Evolutionary conservation across 257 asterid species (phyloP).

Genomic region (Nicotiana obtusifolia): DNA sequence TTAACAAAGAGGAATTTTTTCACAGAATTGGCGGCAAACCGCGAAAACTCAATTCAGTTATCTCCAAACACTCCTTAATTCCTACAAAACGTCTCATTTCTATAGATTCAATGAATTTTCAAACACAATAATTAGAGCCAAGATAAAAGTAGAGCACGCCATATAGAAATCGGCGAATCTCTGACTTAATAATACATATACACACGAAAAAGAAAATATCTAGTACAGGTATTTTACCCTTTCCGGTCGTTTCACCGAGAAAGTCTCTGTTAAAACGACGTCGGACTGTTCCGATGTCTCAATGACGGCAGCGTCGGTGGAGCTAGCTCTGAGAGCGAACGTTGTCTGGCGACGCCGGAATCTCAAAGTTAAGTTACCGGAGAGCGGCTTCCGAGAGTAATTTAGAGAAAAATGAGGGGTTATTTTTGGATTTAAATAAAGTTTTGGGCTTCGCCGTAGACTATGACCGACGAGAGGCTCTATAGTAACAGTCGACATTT

Average conservation of each 20-base stretch:
- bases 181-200: background rate
- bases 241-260: slow-evolving; percentile 41
- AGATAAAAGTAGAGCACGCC: background rate
- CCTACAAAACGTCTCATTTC: background rate
- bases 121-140: background rate
- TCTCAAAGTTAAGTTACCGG: slow-evolving; percentile 18
- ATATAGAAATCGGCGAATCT: background rate
- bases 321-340: slow-evolving; percentile 25
- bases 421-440: slow-evolving; percentile 17
- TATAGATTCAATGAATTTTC: background rate
- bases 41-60: background rate
- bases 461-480: slow-evolving; percentile 29
- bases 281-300: slow-evolving; percentile 39
- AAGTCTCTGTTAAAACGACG: slow-evolving; percentile 35
- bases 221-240: slow-evolving; percentile 28
- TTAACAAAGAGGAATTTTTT: background rate
- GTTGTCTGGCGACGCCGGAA: slow-evolving; percentile 6
- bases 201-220: background rate
- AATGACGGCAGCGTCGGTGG: slow-evolving; percentile 43
- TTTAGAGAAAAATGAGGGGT: slow-evolving; percentile 22
- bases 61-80: background rate
- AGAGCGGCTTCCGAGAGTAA: slow-evolving; percentile 27
- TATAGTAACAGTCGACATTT: slow-evolving; percentile 45
- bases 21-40: background rate
- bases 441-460: slow-evolving; percentile 24